Conservation (phyloP, 140 eudicot genomes). For the Anethum foeniculum region DNA sequence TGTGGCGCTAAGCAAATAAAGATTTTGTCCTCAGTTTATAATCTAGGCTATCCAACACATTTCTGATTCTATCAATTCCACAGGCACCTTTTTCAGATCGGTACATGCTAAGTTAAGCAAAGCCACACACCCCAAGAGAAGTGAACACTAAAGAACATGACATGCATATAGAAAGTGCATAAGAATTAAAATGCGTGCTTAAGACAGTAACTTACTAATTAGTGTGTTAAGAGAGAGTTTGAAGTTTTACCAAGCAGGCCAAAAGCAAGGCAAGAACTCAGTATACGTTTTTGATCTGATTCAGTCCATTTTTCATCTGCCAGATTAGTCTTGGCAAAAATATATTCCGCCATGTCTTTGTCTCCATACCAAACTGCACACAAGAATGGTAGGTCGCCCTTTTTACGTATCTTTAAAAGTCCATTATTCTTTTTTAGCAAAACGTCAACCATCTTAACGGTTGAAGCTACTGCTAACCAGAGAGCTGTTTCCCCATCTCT, state of each 20-base stretch:
- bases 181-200: too few relatives aligned
- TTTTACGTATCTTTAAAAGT: constrained; percentile 10
- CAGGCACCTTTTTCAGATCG: too few relatives aligned
- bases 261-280: constrained; percentile 6
- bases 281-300: neutral
- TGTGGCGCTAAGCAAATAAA: too few relatives aligned
- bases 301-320: neutral
- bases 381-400: constrained; percentile 12
- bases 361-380: constrained; percentile 23
- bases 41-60: too few relatives aligned
- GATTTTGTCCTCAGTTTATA: too few relatives aligned
- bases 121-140: too few relatives aligned
- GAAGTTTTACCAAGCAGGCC: constrained; percentile 11
- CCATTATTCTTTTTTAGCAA: constrained; percentile 17
- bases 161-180: neutral
- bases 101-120: too few relatives aligned
- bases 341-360: constrained; percentile 24
- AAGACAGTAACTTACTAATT: neutral
- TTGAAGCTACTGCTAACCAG: constrained; percentile 25
- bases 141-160: too few relatives aligned
- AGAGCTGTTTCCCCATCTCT: constrained; percentile 16
- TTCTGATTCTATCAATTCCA: too few relatives aligned
- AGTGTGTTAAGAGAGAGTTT: neutral
- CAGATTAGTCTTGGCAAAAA: constrained; percentile 13
- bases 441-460: constrained; percentile 16